Base-by-base conservation (phyloP, 306 rosid species). In the Vigna unguiculata region DNA sequence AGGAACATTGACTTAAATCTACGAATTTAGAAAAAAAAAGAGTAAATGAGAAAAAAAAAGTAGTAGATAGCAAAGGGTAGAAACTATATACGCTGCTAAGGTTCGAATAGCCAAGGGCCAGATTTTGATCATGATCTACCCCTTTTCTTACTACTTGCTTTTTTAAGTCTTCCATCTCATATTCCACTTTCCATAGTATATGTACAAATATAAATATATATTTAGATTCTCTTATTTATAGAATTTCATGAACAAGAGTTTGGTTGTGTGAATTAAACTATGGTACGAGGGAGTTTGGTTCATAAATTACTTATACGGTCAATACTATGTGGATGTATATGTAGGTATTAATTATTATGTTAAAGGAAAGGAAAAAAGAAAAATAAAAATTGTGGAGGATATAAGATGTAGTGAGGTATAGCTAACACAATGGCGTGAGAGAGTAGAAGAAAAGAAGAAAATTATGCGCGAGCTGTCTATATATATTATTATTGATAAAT, bases 31-130 rank as follows among this genome's bases (percentile, higher is more conserved):
- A 6, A 63, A 54, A n/a, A n/a, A n/a, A n/a, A 65, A 65, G 57
- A 25, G 24, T 46, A 55, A 30, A 61, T 51, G 51, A 36, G 66
- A 36, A 80, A 61, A 30, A 57, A 51, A 75, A 85, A 75, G 65
- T 28, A 12, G 48, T 4, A 53, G 28, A 75, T 17, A 71, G 32
- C 72, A 74, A 59, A 25, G 80, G 78, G 45, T 57, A 36, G 58
- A 65, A 82, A 72, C 71, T 71, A 79, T 81, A n/a, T n/a, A n/a
- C n/a, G n/a, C n/a, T n/a, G 70, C 57, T 52, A 41, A 64, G 80
- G 82, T 78, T 58, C 47, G 40, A 83, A 62, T 78, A 57, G n/a
- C 36, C 67, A 64, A 74, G 69, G 69, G 73, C 67, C 51, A 71
- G 59, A 78, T 62, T 69, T 87, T 51, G 38, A 41, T 72, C 57